Evolutionary conservation across 805 yeast genomes (phyloP), one percentile per base, ranked within the genome.

Genomic region (Priceomyces castillae): DNA sequence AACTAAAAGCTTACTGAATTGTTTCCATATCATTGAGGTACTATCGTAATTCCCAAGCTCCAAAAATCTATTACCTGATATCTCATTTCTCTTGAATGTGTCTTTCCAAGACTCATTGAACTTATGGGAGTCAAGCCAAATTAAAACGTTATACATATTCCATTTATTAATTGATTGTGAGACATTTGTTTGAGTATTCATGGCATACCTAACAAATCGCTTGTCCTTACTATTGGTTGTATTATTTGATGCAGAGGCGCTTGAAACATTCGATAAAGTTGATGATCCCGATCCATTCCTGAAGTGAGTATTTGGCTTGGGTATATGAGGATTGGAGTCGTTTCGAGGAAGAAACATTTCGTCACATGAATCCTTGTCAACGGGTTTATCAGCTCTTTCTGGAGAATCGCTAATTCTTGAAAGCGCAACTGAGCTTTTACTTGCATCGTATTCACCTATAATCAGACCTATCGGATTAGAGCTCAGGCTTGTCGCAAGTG

Each of bases 101-200:
- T 71, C 76, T n/a, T 76, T 68, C 97, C 97, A 90, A 11, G 82
- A 69, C 3, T 74, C 77, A 50, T 84, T 84, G 62, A 90, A 90
- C 16, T 76, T 73, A 58, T 89, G 75, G n/a, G 62, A 52, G 6
- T 76, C 81, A 19, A 90, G 69, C 95, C 96, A 90, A 38, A 66
- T 58, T 0, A 73, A 46, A 1, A 89, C 90, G 41, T 85, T 71
- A n/a, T 74, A 79, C 49, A 77, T 65, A 1, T 83, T 79, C 97
- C 97, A 89, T 46, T 79, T 82, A 4, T 71, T 73, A 1, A 85
- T 79, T 42, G 71, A 71, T 25, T 69, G 68, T 11, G 49, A 30
- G 15, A 47, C 30, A 2, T 39, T 34, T 14, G 41, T 30, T 16
- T 54, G 51, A 1, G 67, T 65, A 34, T 59, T 65, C 73, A 69